Evolutionary conservation across 805 yeast species (phyloP).

Genomic region (Tetrapisispora phaffii): DNA sequence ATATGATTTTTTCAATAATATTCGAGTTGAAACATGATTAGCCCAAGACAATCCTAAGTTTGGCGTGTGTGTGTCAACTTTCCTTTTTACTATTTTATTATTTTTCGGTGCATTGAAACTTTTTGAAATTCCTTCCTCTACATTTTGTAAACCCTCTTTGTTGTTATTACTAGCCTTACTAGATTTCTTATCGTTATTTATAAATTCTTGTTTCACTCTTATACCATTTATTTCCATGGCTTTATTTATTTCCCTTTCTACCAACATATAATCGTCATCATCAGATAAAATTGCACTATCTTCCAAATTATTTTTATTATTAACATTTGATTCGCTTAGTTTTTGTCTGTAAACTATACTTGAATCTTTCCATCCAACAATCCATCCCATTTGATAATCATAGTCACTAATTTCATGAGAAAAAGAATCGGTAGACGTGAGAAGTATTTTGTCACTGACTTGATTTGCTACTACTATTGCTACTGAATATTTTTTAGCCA

Average conservation of each 20-base stretch:
- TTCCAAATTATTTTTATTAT: not conserved
- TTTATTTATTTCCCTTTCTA: slow-evolving; percentile 14
- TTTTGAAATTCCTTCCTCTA: not conserved
- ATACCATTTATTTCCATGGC: not conserved
- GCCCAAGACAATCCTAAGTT: slow-evolving; percentile 50
- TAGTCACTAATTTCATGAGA: slow-evolving; percentile 27
- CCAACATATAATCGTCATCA: slow-evolving; percentile 22
- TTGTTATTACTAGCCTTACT: not conserved
- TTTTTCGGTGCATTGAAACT: not conserved
- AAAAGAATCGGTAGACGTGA: slow-evolving; percentile 3
- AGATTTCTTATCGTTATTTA: not conserved
- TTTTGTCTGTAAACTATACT: slow-evolving; percentile 28
- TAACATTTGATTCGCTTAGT: slow-evolving; percentile 7
- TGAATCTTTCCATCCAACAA: slow-evolving; percentile 62
- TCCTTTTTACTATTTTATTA: slow-evolving; percentile 14
- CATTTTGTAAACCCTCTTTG: not conserved
- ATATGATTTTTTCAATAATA: slow-evolving; percentile 36
- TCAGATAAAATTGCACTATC: slow-evolving; percentile 20
- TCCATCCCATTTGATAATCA: slow-evolving; percentile 63
- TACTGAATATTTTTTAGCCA: slow-evolving; percentile 40
- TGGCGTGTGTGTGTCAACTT: slow-evolving; percentile 34
- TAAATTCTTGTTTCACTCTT: not conserved
- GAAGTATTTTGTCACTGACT: slow-evolving; percentile 48
- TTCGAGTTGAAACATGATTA: slow-evolving; percentile 40
- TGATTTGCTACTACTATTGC: slow-evolving; percentile 73